Percentiles rank a stretch among this genome's conserved stretches.
phyloP scores from a whole-genome alignment of 148 eudicot genomes.

The Cornus kousa region DNA sequence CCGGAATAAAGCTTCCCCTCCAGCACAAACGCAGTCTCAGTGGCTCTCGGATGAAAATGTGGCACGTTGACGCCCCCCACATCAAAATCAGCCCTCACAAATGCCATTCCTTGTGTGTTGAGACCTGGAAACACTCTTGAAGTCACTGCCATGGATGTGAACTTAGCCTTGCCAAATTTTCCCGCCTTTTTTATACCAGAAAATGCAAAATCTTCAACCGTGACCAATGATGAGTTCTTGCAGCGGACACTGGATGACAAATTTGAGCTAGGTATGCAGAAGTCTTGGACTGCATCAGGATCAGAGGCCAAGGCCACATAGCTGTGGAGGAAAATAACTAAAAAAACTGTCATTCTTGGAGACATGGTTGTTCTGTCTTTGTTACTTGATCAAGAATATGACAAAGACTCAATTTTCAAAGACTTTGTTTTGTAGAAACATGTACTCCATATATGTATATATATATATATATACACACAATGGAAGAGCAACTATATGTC shows the following conservation, averaged over 20 bases:
- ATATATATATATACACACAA: too few relatives aligned
- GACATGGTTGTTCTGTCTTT: constrained; percentile 22
- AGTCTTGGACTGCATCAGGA: constrained; percentile 77
- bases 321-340: constrained; percentile 23
- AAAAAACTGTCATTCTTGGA: constrained; percentile 17
- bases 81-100: constrained; percentile 71
- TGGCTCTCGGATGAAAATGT: constrained; percentile 83
- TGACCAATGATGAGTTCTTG: constrained; percentile 49
- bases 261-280: constrained; percentile 46
- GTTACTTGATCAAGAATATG: neutral
- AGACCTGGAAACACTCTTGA: constrained; percentile 60
- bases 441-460: neutral
- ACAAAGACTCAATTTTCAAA: neutral
- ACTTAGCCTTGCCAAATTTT: constrained; percentile 36
- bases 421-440: neutral
- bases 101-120: constrained; percentile 73
- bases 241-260: constrained; percentile 29
- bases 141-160: constrained; percentile 50
- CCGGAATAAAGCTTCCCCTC: constrained; percentile 75
- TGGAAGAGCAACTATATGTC: neutral
- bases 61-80: constrained; percentile 65
- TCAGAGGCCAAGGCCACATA: constrained; percentile 46
- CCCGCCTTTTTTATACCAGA: constrained; percentile 52
- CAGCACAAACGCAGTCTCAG: constrained; percentile 64
- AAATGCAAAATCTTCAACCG: constrained; percentile 58